Base-by-base conservation (phyloP, 139 green algal genomes). In the Axilococcus clingmanii region DNA sequence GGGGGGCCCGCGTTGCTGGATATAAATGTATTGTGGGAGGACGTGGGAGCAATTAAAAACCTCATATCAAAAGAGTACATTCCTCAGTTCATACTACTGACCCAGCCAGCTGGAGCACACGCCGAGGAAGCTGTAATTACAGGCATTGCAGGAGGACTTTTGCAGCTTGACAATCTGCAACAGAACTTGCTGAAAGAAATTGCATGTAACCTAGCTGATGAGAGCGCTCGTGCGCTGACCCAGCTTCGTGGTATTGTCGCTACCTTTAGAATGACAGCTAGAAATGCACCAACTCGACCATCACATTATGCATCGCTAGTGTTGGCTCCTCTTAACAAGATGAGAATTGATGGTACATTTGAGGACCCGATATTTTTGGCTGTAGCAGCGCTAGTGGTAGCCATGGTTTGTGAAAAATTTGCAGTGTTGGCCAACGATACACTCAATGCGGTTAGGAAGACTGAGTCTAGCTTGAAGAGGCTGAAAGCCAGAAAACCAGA, bases 241-340 rank as follows among this genome's bases (percentile, higher is more conserved):
- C 88, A 96, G 71, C 66, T 96, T 41, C 79, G 87, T 32, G 87
- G 86, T 59, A 94, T 97, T 62, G 89, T 86, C 3, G 82, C 89
- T 3, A 92, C 80, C 1, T 97, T 94, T 74, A 73, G 89, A 36
- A 93, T 96, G 82, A 94, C 86, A 12, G 75, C 72, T 27, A 83
- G 86, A 59, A 79, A 76, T 2, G 61, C 70, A 38, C 88, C 89
- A 35, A 85, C 65, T 14, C 69, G 79, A 5, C 77, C 86, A 40
- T 82, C 66, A 7, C 86, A 88, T 52, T 97, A 94, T 53, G 87
- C 90, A 6, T 52, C 66, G 3, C 49, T 27, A 33, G 44, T 87
- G 2, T 64, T 90, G 48, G 33, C 59, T 24, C 71, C 80, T 2
- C 59, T 87, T 27, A 36, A 61, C 32, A 15, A 33, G 16, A 29